These are phyloP conservation scores for Diplodia corticola DNA, from an alignment of 2,329 filamentous ascomycete genomes.

Conservation along the genomic window DNA sequence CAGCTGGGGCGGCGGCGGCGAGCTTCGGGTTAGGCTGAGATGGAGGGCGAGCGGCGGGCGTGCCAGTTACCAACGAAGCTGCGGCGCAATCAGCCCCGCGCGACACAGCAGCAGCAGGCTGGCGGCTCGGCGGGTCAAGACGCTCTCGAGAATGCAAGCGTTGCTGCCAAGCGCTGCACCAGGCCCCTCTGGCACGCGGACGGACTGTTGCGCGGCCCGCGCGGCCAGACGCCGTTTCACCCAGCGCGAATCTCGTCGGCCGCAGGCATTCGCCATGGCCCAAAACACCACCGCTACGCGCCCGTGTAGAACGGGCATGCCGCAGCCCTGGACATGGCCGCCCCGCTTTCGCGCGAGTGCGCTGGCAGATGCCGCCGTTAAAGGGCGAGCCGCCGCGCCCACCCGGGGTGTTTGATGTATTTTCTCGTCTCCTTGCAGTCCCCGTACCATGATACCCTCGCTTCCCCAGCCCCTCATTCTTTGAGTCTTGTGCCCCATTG, in stretches of 20 bases:
- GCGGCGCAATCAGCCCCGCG: constrained; percentile 5
- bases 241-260: constrained; percentile 9
- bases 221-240: constrained; percentile 10
- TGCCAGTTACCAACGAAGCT: not conserved
- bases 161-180: constrained; percentile 2
- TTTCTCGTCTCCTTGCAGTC: constrained; percentile 14
- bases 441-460: constrained; percentile 20
- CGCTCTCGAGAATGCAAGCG: constrained; percentile 16
- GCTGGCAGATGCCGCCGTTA: not conserved
- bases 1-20: not conserved
- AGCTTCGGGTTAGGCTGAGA: not conserved
- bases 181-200: constrained; percentile 8
- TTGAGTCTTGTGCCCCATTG: constrained; percentile 10
- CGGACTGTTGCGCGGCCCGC: not conserved
- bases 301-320: constrained; percentile 19
- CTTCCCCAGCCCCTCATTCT: constrained; percentile 21
- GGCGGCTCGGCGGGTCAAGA: constrained; percentile 7
- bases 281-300: constrained; percentile 20
- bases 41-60: not conserved
- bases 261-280: constrained; percentile 7
- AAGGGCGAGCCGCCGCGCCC: constrained; percentile 1
- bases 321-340: not conserved
- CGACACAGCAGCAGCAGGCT: constrained; percentile 12
- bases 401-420: not conserved
- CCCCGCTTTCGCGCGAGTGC: not conserved